Evolutionary conservation across 345 rosid species (phyloP).

Genomic region (Rhodamnia argentea): DNA sequence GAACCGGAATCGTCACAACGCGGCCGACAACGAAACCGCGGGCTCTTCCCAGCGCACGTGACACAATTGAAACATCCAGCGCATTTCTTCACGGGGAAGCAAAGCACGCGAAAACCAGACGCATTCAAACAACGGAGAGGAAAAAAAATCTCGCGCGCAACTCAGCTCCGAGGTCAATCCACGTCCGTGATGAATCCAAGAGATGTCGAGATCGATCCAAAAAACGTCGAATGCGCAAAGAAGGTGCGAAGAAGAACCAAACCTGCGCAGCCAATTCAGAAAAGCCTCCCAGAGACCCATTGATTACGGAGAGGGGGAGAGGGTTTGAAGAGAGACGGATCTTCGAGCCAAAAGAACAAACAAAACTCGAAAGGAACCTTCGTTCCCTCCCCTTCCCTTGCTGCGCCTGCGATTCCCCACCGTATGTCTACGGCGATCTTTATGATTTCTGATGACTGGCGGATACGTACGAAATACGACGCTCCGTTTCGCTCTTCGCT

Average conservation of each 20-base stretch:
- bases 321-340: not conserved
- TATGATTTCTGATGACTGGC: not conserved
- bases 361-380: not conserved
- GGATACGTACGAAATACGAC: not conserved
- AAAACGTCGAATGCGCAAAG: not conserved
- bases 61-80: not conserved
- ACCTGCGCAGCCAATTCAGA: constrained; percentile 84
- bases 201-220: not conserved
- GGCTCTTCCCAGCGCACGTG: not conserved
- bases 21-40: not conserved
- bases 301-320: not conserved
- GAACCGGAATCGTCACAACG: not conserved
- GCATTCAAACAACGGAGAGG: not conserved
- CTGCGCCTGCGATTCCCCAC: not conserved
- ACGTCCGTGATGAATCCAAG: not conserved
- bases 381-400: not conserved
- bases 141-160: not conserved
- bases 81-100: not conserved
- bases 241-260: not conserved
- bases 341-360: not conserved
- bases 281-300: constrained; percentile 72
- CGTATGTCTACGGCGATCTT: not conserved
- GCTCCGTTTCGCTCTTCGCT: not conserved
- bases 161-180: not conserved
- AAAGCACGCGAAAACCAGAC: not conserved